Conservation (phyloP, 1,284 basidiomycete species). For the Microbotryum violaceum region DNA sequence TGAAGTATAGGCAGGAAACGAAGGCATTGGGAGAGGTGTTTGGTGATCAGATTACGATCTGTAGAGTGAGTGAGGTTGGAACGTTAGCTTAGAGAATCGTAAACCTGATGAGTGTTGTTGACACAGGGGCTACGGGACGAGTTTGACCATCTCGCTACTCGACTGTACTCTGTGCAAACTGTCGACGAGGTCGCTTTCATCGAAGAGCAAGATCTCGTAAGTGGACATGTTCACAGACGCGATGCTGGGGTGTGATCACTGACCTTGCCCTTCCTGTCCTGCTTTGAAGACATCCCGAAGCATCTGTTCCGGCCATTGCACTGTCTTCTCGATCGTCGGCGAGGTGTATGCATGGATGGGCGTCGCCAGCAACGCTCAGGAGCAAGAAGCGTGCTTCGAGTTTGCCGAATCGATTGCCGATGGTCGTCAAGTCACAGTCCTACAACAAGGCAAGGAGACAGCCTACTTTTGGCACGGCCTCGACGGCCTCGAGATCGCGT, state of each 20-base stretch:
- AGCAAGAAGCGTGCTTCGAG: conserved; percentile 14
- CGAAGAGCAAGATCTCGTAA: conserved; percentile 18
- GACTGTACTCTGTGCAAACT: conserved; percentile 10
- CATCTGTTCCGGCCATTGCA: conserved; percentile 21
- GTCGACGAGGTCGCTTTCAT: conserved; percentile 11
- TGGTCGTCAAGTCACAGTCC: conserved; percentile 6
- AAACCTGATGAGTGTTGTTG: not conserved
- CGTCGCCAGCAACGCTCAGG: conserved; percentile 9
- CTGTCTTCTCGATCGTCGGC: conserved; percentile 10
- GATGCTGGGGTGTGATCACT: not conserved
- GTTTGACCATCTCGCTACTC: conserved; percentile 22
- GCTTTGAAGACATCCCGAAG: conserved; percentile 5
- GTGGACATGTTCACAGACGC: not conserved
- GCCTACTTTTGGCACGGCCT: conserved; percentile 22
- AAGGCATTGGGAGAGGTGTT: conserved; percentile 17
- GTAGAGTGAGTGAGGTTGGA: conserved; percentile 5
- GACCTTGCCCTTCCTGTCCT: not conserved
- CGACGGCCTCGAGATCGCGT: conserved; percentile 12
- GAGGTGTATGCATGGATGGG: conserved; percentile 29
- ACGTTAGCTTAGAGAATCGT: no score
- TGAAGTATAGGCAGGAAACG: conserved; percentile 8
- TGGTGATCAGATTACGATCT: conserved; percentile 20
- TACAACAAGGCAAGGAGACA: conserved; percentile 18
- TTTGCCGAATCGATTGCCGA: conserved; percentile 26
- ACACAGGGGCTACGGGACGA: conserved; percentile 13